Evolutionary conservation across 257 asterid species (phyloP).

Genomic region (Capsicum chinense): DNA sequence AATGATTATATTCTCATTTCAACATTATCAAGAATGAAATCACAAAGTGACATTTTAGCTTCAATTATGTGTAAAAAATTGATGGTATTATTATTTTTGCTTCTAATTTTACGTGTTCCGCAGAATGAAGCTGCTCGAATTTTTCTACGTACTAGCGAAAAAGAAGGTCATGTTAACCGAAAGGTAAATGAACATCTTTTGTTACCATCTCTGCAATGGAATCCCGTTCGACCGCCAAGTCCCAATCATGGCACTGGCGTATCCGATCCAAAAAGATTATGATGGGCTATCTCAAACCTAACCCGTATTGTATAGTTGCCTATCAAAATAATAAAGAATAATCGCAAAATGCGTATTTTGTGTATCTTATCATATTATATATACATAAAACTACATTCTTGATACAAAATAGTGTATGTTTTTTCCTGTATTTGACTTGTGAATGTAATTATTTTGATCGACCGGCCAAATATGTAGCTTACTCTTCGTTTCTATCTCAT

Average conservation of each 20-base stretch:
- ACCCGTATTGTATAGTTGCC: not conserved
- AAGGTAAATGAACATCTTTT: not conserved
- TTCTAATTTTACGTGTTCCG: not conserved
- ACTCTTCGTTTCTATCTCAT: not conserved
- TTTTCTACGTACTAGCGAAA: not conserved
- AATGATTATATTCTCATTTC: not conserved
- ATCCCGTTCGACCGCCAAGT: conserved; percentile 39
- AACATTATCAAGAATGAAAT: not conserved
- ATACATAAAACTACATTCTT: no score
- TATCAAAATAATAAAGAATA: not conserved
- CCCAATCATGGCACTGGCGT: conserved; percentile 30
- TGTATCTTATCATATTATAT: no score
- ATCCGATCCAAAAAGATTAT: no score
- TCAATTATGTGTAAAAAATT: not conserved
- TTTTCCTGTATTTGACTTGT: no score
- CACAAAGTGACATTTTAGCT: not conserved
- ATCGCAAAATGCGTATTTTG: not conserved
- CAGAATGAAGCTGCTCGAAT: not conserved
- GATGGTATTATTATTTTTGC: not conserved
- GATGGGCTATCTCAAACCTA: not conserved
- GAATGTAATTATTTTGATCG: not conserved
- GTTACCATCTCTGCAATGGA: not conserved
- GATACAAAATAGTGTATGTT: no score
- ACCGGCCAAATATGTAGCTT: not conserved
- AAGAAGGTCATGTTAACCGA: not conserved